Evolutionary conservation across 163 green algal species (phyloP).

Genomic region (Trebouxiophyceae sp.): DNA sequence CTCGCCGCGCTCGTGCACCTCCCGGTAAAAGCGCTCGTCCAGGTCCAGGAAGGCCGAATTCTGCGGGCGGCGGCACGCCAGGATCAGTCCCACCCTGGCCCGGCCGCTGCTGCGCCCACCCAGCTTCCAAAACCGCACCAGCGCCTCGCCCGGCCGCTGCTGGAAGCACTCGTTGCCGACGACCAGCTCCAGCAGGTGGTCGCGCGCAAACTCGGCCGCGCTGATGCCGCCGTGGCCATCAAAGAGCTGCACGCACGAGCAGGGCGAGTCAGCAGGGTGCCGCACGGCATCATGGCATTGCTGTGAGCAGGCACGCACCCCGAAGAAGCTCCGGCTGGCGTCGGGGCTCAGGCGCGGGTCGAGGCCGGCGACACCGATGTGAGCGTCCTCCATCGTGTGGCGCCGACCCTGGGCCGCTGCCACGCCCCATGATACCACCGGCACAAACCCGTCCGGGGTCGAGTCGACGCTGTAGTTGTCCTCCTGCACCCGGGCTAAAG

Average conservation of each 20-base stretch:
- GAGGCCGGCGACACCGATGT: slow-evolving; percentile 11
- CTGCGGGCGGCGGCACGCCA: neutral
- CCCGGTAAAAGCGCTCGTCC: neutral
- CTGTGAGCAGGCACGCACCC: neutral
- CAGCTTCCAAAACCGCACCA: neutral
- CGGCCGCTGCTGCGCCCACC: neutral
- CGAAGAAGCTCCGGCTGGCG: slow-evolving; percentile 7
- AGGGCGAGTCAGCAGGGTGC: neutral
- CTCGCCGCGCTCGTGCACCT: neutral
- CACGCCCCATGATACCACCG: no score
- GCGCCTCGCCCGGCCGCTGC: neutral
- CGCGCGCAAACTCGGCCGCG: slow-evolving; percentile 34
- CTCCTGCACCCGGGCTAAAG: no score
- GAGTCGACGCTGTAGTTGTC: no score
- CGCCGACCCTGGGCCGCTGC: slow-evolving; percentile 12
- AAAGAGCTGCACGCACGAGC: slow-evolving; percentile 36
- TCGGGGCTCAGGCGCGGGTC: neutral
- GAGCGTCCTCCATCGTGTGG: slow-evolving; percentile 23
- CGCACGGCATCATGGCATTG: neutral
- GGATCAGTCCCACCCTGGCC: no score
- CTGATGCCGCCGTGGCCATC: slow-evolving; percentile 50
- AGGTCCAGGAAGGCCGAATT: slow-evolving; percentile 13
- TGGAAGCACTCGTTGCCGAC: neutral
- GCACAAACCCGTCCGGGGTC: no score
- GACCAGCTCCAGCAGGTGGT: slow-evolving; percentile 30